These are phyloP conservation scores for Fomitiporia mediterranea DNA, from an alignment of 1,284 basidiomycete genomes.

Conservation along the genomic window DNA sequence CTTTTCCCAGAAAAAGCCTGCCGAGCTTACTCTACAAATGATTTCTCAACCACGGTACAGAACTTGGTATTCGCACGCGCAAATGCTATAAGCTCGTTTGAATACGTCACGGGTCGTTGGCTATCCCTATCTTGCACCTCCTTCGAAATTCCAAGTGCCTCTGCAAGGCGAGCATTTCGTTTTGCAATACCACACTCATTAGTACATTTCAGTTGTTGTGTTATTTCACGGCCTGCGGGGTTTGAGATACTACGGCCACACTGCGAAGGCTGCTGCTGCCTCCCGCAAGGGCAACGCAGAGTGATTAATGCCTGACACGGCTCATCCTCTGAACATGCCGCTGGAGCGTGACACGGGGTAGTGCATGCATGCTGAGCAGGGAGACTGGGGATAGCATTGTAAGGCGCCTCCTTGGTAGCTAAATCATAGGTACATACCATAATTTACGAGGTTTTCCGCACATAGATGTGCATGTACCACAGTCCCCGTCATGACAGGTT, in stretches of 20 bases:
- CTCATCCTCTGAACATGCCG: slow-evolving; percentile 72
- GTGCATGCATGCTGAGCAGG: slow-evolving; percentile 69
- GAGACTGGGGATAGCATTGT: slow-evolving; percentile 34
- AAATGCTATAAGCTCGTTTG: slow-evolving; percentile 56
- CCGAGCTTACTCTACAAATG: slow-evolving; percentile 65
- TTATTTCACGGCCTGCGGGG: slow-evolving; percentile 37
- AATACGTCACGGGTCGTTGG: slow-evolving; percentile 47
- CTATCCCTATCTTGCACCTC: slow-evolving; percentile 33
- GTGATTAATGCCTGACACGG: slow-evolving; percentile 66
- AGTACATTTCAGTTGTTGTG: slow-evolving; percentile 63
- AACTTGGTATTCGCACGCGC: slow-evolving; percentile 64
- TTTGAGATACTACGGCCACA: slow-evolving; percentile 60
- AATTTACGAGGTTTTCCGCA: slow-evolving; percentile 82
- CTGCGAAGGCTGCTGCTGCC: slow-evolving; percentile 63
- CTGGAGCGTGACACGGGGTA: slow-evolving; percentile 78
- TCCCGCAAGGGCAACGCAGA: slow-evolving; percentile 76
- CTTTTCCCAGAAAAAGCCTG: neutral
- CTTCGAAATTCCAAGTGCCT: slow-evolving; percentile 77
- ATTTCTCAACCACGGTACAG: slow-evolving; percentile 68
- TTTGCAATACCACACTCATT: slow-evolving; percentile 79
- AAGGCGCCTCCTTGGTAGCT: neutral
- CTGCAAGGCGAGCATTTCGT: slow-evolving; percentile 80
- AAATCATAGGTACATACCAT: slow-evolving; percentile 48
- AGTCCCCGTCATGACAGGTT: slow-evolving; percentile 74
- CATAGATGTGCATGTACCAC: slow-evolving; percentile 67